These are phyloP conservation scores for Boletus smithii DNA, from an alignment of 1,284 basidiomycete species.

Conservation along the genomic window DNA sequence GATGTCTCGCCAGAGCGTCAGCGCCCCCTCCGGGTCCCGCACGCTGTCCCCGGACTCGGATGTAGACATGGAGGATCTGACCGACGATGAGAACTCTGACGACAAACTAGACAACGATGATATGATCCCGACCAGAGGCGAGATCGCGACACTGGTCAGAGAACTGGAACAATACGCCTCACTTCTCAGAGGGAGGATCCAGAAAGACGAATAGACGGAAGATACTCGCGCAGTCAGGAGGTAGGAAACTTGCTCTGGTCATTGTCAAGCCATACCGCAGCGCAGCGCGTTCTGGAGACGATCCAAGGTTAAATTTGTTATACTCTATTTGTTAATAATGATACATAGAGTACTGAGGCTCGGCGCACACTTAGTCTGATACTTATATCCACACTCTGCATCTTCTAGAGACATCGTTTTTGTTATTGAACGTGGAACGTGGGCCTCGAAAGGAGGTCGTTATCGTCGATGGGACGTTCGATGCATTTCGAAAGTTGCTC, in stretches of 20 bases:
- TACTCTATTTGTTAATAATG: slow-evolving; percentile 28
- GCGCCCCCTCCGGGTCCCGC: slow-evolving; percentile 1
- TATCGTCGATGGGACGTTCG: slow-evolving; percentile 44
- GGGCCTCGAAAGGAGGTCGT: slow-evolving; percentile 45
- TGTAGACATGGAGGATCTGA: slow-evolving; percentile 23
- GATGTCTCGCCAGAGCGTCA: too few relatives aligned
- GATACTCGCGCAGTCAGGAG: slow-evolving; percentile 2
- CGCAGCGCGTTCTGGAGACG: slow-evolving; percentile 11
- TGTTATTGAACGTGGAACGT: slow-evolving; percentile 15
- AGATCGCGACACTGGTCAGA: slow-evolving; percentile 41
- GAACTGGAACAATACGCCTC: slow-evolving; percentile 48
- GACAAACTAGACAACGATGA: slow-evolving; percentile 1
- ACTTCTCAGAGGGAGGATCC: slow-evolving; percentile 46
- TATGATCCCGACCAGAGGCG: slow-evolving; percentile 27
- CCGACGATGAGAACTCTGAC: slow-evolving; percentile 10
- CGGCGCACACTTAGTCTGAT: slow-evolving; percentile 11
- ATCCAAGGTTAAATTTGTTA: slow-evolving; percentile 22
- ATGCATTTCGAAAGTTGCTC: slow-evolving; percentile 49
- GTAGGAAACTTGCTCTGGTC: slow-evolving; percentile 7
- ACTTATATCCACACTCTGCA: slow-evolving; percentile 11
- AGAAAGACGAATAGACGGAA: slow-evolving; percentile 21
- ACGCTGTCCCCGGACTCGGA: slow-evolving; percentile 8
- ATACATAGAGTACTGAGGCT: slow-evolving; percentile 15
- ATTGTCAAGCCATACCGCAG: slow-evolving; percentile 3
- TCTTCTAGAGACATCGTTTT: not conserved